Percentiles rank a stretch among this genome's conserved stretches.
Conservation (phyloP, 352 stramenopile species). For the Phytophthora colocasiae region DNA sequence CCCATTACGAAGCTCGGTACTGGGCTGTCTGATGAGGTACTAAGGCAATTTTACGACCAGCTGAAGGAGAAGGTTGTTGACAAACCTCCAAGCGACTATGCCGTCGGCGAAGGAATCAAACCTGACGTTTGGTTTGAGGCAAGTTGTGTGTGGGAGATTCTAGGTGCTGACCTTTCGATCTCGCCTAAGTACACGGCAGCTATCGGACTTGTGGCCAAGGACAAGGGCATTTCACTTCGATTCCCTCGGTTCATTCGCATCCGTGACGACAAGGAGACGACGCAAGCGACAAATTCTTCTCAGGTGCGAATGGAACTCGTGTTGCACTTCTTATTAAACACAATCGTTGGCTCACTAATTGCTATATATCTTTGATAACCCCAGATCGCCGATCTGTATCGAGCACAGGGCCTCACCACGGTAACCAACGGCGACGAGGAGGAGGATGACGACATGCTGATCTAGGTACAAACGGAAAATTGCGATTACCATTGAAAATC, state of each 20-base stretch:
- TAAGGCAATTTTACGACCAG: slow-evolving; percentile 92
- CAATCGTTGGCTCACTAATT: background rate
- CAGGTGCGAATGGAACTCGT: slow-evolving; percentile 80
- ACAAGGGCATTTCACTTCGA: slow-evolving; percentile 97
- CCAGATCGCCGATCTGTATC: slow-evolving; percentile 87
- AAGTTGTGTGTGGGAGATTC: slow-evolving; percentile 98
- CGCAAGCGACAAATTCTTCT: slow-evolving; percentile 95
- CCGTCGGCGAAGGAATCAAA: slow-evolving; percentile 89
- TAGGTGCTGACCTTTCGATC: slow-evolving; percentile 98
- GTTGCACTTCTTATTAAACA: background rate
- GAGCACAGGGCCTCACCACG: slow-evolving; percentile 76
- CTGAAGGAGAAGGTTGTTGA: slow-evolving; percentile 86
- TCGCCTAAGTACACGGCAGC: slow-evolving; percentile 98
- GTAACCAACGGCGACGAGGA: slow-evolving; percentile 68
- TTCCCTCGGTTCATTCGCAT: slow-evolving; percentile 99
- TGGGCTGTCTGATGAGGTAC: slow-evolving; percentile 98
- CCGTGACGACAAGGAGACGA: slow-evolving; percentile 97
- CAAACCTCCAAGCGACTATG: slow-evolving; percentile 92
- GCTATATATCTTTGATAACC: background rate
- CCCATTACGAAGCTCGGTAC: slow-evolving; percentile 99
- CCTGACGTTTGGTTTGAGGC: slow-evolving; percentile 97
- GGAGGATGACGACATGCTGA: slow-evolving; percentile 83
- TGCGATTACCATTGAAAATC: slow-evolving; percentile 14
- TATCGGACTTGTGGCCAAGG: slow-evolving; percentile 89
- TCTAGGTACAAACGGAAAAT: slow-evolving; percentile 51